Percentiles rank a stretch among this genome's conserved stretches.
phyloP scores from a whole-genome alignment of 2,329 filamentous ascomycete species.

The Leptographium galeiforme region DNA sequence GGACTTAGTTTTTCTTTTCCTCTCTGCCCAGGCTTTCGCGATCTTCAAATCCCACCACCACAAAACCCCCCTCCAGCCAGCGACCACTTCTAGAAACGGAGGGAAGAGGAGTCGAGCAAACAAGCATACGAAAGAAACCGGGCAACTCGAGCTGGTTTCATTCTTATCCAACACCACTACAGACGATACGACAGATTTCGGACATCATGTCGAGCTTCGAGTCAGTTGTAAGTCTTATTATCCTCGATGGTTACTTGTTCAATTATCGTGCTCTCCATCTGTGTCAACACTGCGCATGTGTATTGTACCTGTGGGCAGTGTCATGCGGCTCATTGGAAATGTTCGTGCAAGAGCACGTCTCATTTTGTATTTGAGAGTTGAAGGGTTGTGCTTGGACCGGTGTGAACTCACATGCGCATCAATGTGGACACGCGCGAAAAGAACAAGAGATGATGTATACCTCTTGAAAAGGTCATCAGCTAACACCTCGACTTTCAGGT shows the following conservation, averaged over 20 bases:
- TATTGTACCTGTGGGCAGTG: too few species aligned
- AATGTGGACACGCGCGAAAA: too few species aligned
- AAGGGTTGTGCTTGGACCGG: too few species aligned
- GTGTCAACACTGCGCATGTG: background rate
- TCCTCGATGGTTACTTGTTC: background rate
- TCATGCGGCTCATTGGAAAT: too few species aligned
- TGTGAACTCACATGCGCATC: too few species aligned
- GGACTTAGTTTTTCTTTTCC: constrained; percentile 1
- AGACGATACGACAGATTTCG: constrained; percentile 5
- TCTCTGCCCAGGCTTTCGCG: constrained; percentile 7
- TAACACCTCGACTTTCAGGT: constrained; percentile 41
- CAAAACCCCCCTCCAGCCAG: constrained; percentile 2
- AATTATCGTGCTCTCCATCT: background rate
- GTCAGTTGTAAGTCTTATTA: constrained; percentile 48
- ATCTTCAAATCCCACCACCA: constrained; percentile 7
- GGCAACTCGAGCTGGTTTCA: background rate
- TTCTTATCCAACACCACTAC: constrained; percentile 2
- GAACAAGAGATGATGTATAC: too few species aligned
- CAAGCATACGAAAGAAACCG: background rate
- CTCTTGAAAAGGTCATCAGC: background rate
- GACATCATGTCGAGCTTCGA: constrained; percentile 56
- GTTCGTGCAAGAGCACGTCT: too few species aligned
- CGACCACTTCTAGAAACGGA: constrained; percentile 7
- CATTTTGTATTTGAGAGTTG: too few species aligned
- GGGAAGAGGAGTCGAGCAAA: constrained; percentile 2